These are phyloP conservation scores for Chaetoceros tenuissimus DNA, from an alignment of 108 stramenopile genomes.

Conservation along the genomic window DNA sequence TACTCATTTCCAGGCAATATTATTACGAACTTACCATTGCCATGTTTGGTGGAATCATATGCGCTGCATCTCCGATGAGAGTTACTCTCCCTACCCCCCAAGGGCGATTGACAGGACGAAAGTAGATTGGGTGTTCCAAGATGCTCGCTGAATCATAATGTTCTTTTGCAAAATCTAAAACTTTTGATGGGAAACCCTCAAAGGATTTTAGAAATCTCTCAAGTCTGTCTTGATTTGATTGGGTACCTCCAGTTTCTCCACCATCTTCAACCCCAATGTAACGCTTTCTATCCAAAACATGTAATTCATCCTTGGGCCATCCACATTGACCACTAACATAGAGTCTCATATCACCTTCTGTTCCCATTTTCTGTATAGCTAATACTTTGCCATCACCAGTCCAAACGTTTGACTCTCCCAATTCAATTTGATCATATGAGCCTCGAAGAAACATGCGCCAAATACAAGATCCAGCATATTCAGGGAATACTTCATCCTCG, in stretches of 20 bases:
- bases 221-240: not conserved
- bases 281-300: conserved; percentile 1
- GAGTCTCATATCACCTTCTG: not conserved
- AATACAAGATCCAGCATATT: conserved; percentile 5
- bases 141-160: not conserved
- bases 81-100: not conserved
- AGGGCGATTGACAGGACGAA: not conserved
- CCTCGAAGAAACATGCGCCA: not conserved
- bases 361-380: not conserved
- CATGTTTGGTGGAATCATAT: conserved; percentile 3
- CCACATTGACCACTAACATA: conserved; percentile 1
- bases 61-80: conserved; percentile 4
- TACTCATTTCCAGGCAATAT: too few relatives aligned
- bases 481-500: not conserved
- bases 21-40: too few relatives aligned
- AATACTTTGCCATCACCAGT: not conserved
- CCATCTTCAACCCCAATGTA: conserved; percentile 3
- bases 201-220: conserved; percentile 1
- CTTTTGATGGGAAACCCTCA: not conserved
- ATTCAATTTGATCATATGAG: too few relatives aligned
- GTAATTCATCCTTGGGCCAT: conserved; percentile 1
- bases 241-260: conserved; percentile 1
- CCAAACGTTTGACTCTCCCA: too few relatives aligned
- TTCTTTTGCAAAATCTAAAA: not conserved
- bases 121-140: conserved; percentile 3